phyloP scores from a whole-genome alignment of 1,139 yeast species.

The Debaryomyces coudertii region DNA sequence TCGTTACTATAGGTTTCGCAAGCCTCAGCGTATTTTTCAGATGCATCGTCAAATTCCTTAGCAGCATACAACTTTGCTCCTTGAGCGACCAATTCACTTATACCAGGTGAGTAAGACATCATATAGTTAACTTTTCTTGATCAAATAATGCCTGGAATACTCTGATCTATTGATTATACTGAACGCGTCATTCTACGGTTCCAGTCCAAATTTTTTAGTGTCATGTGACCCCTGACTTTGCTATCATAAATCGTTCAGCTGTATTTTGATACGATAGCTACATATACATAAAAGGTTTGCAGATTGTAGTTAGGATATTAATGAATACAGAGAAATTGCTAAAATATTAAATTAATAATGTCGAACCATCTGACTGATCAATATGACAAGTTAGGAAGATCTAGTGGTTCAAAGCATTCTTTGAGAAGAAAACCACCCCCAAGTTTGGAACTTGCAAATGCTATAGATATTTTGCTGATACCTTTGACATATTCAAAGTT shows the following conservation, averaged over 20 bases:
- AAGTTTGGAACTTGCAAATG: constrained; percentile 10
- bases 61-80: constrained; percentile 66
- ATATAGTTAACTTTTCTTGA: neutral
- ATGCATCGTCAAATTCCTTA: constrained; percentile 69
- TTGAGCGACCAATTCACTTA: constrained; percentile 52
- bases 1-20: constrained; percentile 59
- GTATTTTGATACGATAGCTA: neutral
- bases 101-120: constrained; percentile 33
- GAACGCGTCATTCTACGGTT: constrained; percentile 5
- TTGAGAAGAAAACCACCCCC: constrained; percentile 39
- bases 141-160: neutral
- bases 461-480: neutral
- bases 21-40: constrained; percentile 73
- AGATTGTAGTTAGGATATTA: neutral
- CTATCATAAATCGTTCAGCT: constrained; percentile 3
- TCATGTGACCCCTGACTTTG: constrained; percentile 5
- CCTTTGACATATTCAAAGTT: neutral
- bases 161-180: neutral
- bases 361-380: constrained; percentile 1
- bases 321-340: neutral
- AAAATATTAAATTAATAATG: constrained; percentile 3
- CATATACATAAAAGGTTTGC: neutral
- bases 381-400: neutral
- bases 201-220: neutral
- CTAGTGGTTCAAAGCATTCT: constrained; percentile 18